Conservation (phyloP, 352 stramenopile species). For the Phytophthora uliginosa region DNA sequence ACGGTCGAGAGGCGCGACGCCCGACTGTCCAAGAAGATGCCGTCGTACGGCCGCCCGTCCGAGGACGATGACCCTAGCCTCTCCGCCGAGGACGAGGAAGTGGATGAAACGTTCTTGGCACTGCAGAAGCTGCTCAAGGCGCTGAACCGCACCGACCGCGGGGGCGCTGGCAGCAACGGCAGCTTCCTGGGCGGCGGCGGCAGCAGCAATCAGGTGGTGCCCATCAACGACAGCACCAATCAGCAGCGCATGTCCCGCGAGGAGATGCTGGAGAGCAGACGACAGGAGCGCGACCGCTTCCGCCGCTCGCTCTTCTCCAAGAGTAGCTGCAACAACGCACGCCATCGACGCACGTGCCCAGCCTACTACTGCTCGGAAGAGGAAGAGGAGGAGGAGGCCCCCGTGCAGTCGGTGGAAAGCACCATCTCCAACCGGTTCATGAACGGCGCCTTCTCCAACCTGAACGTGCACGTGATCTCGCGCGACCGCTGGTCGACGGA, state of each 20-base stretch:
- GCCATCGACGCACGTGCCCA: conserved; percentile 50
- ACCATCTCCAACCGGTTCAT: conserved; percentile 87
- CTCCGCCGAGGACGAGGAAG: conserved; percentile 70
- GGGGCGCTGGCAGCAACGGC: conserved; percentile 26
- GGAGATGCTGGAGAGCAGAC: conserved; percentile 75
- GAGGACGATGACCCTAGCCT: conserved; percentile 62
- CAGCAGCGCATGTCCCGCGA: conserved; percentile 63
- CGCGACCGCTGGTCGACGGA: conserved; percentile 77
- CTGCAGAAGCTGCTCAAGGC: conserved; percentile 80
- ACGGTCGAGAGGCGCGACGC: conserved; percentile 23
- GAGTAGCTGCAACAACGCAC: conserved; percentile 19
- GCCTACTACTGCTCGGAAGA: conserved; percentile 73
- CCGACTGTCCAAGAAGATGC: conserved; percentile 62
- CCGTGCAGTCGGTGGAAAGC: conserved; percentile 73
- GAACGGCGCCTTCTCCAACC: conserved; percentile 78
- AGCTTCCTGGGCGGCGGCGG: conserved; percentile 14
- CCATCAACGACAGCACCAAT: conserved; percentile 18
- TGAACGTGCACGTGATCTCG: conserved; percentile 83
- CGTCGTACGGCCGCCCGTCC: conserved; percentile 47
- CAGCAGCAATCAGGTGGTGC: conserved; percentile 2
- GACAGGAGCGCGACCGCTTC: conserved; percentile 78
- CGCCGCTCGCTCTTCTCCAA: conserved; percentile 70
- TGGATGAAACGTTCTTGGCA: conserved; percentile 85
- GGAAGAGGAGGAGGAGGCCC: conserved; percentile 73
- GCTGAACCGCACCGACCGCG: conserved; percentile 57